Evolutionary conservation across 768 basidiomycete genomes (phyloP), one percentile per base, ranked within the genome.

Genomic region (Agrocybe pediades): DNA sequence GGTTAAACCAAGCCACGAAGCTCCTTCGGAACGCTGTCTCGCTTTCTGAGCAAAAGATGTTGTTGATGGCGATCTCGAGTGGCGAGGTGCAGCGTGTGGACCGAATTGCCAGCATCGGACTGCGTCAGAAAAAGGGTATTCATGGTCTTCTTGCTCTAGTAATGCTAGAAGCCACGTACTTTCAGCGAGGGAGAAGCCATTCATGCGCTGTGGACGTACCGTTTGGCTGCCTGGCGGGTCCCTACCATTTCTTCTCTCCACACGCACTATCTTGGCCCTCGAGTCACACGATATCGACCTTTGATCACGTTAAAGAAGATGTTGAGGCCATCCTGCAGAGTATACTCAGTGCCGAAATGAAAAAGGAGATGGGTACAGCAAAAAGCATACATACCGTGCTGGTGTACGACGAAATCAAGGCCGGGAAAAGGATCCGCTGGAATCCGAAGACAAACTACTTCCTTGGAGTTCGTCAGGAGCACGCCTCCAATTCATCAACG

Each of bases 361-460:
- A 45, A 19, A 11, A 9, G 19, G 19, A 15, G 44, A 26, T n/a
- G n/a, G n/a, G 15, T 23, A n/a, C 7, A 3, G 6, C 21, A 8
- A 27, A 52, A 19, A 27, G 51, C 1, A 13, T 60, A 2, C 69
- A 72, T 42, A 33, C 45, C 2, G 53, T 70, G 5, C 2, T 68
- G 43, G 68, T 69, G 62, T 59, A 66, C 21, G 67, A 72, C 55
- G 68, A 72, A 58, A 13, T 71, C 9, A 62, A 62, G 1, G 46
- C 51, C 0, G 65, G 71, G 48, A 62, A 62, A 19, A 46, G 65
- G 16, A 51, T 63, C 15, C 49, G 65, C 0, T 68, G 55, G 58
- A 60, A 69, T 50, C 21, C 23, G 4, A 53, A 44, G 23, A 62
- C 65, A 2, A 66, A 71, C 40, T 24, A 51, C 3, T 64, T 71